These are phyloP conservation scores for Lodderomyces orthopsilosis DNA, from an alignment of 1,139 yeast genomes.

Conservation along the genomic window DNA sequence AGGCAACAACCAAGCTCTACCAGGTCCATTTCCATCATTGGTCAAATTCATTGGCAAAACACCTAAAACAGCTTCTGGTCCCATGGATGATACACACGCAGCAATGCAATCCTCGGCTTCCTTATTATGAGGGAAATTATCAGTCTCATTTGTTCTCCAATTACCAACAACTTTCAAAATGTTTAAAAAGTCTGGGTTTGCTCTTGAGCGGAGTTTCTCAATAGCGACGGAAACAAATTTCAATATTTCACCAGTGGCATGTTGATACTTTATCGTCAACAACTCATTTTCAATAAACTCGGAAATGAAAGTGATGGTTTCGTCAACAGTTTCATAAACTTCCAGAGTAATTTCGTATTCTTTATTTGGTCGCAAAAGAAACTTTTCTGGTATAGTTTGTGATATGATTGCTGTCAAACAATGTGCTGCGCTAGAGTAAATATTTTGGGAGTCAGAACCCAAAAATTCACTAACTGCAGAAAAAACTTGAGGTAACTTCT, in stretches of 20 bases:
- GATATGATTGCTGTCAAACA: constrained; percentile 75
- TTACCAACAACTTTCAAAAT: constrained; percentile 75
- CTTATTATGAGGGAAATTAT: constrained; percentile 64
- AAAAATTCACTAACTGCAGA: constrained; percentile 59
- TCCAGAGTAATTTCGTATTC: constrained; percentile 38
- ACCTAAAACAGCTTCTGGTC: constrained; percentile 78
- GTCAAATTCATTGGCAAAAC: constrained; percentile 75
- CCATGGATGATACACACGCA: constrained; percentile 73
- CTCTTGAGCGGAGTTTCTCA: constrained; percentile 60
- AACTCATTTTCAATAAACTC: constrained; percentile 55
- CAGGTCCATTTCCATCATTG: constrained; percentile 42
- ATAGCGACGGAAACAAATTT: constrained; percentile 66
- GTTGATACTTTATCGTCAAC: constrained; percentile 71
- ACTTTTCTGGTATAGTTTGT: constrained; percentile 62
- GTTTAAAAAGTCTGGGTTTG: constrained; percentile 69
- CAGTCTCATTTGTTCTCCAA: constrained; percentile 78
- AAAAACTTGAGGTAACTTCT: constrained; percentile 56
- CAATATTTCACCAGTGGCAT: constrained; percentile 72
- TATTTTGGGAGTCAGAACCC: constrained; percentile 62
- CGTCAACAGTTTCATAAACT: constrained; percentile 56
- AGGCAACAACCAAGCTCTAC: constrained; percentile 97
- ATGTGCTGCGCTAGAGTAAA: constrained; percentile 77
- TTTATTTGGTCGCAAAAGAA: constrained; percentile 51
- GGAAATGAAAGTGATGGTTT: constrained; percentile 45
- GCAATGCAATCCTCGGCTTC: constrained; percentile 82